Evolutionary conservation across 345 rosid genomes (phyloP), one percentile per base, ranked within the genome.

Genomic region (Pistacia atlantica): DNA sequence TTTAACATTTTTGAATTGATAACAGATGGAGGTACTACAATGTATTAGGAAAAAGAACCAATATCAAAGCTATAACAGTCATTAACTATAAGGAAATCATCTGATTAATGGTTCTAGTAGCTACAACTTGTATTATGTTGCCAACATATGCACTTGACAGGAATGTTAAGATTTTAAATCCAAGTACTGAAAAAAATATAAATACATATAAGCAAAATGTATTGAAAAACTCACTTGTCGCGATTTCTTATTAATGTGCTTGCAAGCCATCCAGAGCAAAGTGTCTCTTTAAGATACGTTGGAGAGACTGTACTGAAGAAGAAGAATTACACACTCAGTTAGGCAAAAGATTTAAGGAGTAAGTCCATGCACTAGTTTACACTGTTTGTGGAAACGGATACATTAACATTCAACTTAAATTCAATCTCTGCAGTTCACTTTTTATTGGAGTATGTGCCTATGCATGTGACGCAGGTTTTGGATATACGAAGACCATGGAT

Each of bases 291-390:
- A 31, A 84, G 83, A 83, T 88, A 88, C 31, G 89, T 88, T 20
- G 91, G 91, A 67, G 89, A 88, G 55, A 88, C 89, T 81, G 89
- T 77, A 69, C 89, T 86, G 91, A 68, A 84, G 78, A 81, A 49
- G 54, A 72, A 76, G 69, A 67, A 45, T 61, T 62, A 42, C 6
- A 8, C 6, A 9, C 51, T 76, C 62, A 58, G 60, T 35, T 35
- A 67, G 12, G 49, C 73, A 58, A 79, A 6, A 51, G 25, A 64
- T 22, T 57, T 17, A 45, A 35, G 25, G 20, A 2, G 52, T 14
- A 18, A 37, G 25, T 57, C 51, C 33, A 3, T 13, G 4, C 3
- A n/a, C 35, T 10, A 25, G 35, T 35, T n/a, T 51, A 17, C 57
- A n/a, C 18, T 31, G 2, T 3, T 57, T 13, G 20, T 12, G 71